Base-by-base conservation (phyloP, 257 asterid genomes). In the Orobanche coerulescens region DNA sequence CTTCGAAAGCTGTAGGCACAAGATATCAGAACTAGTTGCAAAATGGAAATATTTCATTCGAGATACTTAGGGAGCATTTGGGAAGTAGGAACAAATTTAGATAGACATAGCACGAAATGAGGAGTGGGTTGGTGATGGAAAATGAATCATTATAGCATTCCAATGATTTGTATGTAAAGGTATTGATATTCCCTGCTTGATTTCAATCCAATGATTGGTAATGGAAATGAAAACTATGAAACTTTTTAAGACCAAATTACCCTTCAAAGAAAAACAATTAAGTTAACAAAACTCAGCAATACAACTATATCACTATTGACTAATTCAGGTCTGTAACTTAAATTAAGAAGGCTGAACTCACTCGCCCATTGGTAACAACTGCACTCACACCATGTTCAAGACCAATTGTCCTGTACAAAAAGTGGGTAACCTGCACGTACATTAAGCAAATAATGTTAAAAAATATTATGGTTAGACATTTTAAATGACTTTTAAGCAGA, bases 311-410 rank as follows among this genome's bases (percentile, higher is more conserved):
- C 25, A 52, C 14, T 15, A 69, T 50, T 43, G 34, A 65, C 16
- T 31, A 31, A 50, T 55, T 66, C 31, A 40, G 42, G 25, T 51
- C 6, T 15, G 33, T 12, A 50, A 55, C 34, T 39, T 50, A 58
- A 53, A 70, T 40, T 33, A 71, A 39, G 19, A 67, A 64, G 64
- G 33, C 60, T 60, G 64, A 55, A 76, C 98, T 81, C 76, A 93
- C 99, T 81, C 97, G 89, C 68, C 99, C 99, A 79, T 89, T 93
- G 67, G 99, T 93, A 76, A 93, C 81, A 73, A 93, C 95, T 50
- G 94, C 97, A 66, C 79, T 87, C 61, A 58, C 75, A 51, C 95
- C 95, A 72, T 11, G 46, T 73, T 82, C 95, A 74, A 86, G 78
- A 23, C 87, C 92, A 42, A 86, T 58, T 72, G 82, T 79, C 76